Evolutionary conservation across 805 yeast genomes (phyloP), one percentile per base, ranked within the genome.

Genomic region (Candida chilensis): DNA sequence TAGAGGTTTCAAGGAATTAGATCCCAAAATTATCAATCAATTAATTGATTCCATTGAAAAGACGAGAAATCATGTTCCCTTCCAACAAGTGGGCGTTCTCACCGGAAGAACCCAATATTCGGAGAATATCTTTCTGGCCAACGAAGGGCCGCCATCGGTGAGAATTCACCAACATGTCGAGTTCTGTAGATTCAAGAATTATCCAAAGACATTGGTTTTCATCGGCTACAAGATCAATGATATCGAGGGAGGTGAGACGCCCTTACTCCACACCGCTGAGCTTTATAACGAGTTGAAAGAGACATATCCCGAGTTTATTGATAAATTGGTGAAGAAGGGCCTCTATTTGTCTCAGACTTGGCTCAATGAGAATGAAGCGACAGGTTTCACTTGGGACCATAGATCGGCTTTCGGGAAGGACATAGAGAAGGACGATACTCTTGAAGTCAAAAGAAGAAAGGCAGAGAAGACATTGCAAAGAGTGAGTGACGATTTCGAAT

Each of bases 241-340:
- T n/a, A n/a, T n/a, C n/a, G 34, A 33, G 22, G 58, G 57, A 10
- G 61, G 61, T 15, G 54, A 44, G 21, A 54, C 60, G 13, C 60
- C 61, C 12, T 35, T 55, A 7, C 53, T 39, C 8, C 58, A 54
- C 33, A 57, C 55, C 5, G 52, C 48, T 5, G 60, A 54, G 27
- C 31, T 50, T 4, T 54, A 47, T 32, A 37, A 48, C 2, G 27
- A 20, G 4, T 22, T 52, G 11, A 20, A 36, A 5, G 27, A 37
- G 14, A 30, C 34, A 16, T 32, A 30, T 5, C 59, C 59, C 0
- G 44, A 43, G 9, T 35, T 44, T 15, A 24, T 47, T 11, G 25
- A 39, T 12, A 40, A 44, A 10, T 30, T 56, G 11, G 37, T 41
- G 2, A 27, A 34, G 12, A 35, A 36, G 16, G 57, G 57, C 4